Percentiles rank a stretch among this genome's conserved stretches.
Evolutionary conservation across 305 asterid genomes (phyloP).

Genomic region (Nicotiana rustica): DNA sequence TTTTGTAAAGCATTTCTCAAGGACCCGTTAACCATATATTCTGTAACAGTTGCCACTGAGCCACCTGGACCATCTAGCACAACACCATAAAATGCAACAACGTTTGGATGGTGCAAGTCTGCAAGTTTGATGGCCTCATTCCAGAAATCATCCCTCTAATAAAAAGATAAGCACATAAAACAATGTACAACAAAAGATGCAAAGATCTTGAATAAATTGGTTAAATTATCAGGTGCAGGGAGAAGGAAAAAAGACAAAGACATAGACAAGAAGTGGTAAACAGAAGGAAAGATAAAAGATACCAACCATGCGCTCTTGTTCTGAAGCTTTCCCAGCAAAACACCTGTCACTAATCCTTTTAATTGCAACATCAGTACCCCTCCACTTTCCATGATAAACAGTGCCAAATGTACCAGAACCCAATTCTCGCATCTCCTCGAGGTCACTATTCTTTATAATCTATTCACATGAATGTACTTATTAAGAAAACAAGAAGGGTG

Average conservation of each 20-base stretch:
- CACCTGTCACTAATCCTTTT: conserved; percentile 85
- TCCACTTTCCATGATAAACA: conserved; percentile 95
- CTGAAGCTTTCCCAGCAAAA: conserved; percentile 83
- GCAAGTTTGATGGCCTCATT: conserved; percentile 89
- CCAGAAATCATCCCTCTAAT: conserved; percentile 88
- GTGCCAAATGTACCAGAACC: conserved; percentile 96
- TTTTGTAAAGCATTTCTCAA: conserved; percentile 80
- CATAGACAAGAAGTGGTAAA: background rate
- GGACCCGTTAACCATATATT: conserved; percentile 89
- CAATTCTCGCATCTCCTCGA: conserved; percentile 84
- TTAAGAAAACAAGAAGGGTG: conserved; percentile 3
- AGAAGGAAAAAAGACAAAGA: background rate
- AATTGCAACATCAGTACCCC: conserved; percentile 92
- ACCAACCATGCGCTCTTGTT: conserved; percentile 89
- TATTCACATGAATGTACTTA: conserved; percentile 34
- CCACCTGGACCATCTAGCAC: conserved; percentile 87
- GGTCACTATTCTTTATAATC: conserved; percentile 78
- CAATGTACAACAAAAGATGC: conserved; percentile 1
- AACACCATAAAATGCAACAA: conserved; percentile 91
- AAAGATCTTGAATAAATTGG: background rate
- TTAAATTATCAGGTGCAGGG: background rate
- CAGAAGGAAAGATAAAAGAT: conserved; percentile 15
- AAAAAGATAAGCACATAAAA: conserved; percentile 32
- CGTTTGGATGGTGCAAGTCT: conserved; percentile 89
- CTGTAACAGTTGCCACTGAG: conserved; percentile 87